phyloP scores from a whole-genome alignment of 345 rosid species.

The Ceriops zippeliana region DNA sequence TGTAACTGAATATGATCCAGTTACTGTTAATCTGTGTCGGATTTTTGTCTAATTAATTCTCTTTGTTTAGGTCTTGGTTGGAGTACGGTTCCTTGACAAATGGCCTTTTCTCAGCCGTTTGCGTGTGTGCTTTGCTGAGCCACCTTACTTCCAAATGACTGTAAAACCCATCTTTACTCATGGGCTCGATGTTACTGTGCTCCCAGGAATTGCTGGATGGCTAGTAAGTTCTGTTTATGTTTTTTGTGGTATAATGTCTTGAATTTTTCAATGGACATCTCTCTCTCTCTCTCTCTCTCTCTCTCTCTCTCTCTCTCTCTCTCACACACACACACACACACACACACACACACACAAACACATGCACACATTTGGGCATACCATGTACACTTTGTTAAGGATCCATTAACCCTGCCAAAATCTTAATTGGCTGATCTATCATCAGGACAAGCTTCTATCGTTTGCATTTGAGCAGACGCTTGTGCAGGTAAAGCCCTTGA shows the following conservation, averaged over 20 bases:
- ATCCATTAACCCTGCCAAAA: constrained; percentile 2
- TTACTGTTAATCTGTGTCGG: constrained; percentile 3
- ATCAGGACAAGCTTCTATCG: constrained; percentile 86
- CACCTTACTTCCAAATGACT: constrained; percentile 92
- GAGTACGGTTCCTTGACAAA: constrained; percentile 72
- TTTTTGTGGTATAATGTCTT: too few species aligned
- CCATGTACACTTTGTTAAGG: background rate
- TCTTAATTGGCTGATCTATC: constrained; percentile 16
- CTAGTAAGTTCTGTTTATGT: constrained; percentile 53
- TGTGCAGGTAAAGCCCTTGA: constrained; percentile 26
- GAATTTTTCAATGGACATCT: constrained; percentile 7
- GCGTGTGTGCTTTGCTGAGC: constrained; percentile 90
- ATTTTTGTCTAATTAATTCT: background rate
- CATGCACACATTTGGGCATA: background rate
- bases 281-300: constrained; percentile 13
- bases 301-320: background rate
- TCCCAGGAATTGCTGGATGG: constrained; percentile 99
- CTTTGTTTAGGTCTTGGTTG: constrained; percentile 61
- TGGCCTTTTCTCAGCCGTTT: constrained; percentile 94
- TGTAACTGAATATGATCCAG: background rate
- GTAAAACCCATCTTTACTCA: constrained; percentile 72
- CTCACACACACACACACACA: background rate
- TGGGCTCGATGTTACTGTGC: constrained; percentile 78
- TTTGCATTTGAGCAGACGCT: constrained; percentile 82
- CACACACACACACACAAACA: background rate